Percentiles rank a stretch among this genome's conserved stretches.
Evolutionary conservation across 2,329 filamentous ascomycete genomes (phyloP).

Genomic region (Fusarium heterosporum): DNA sequence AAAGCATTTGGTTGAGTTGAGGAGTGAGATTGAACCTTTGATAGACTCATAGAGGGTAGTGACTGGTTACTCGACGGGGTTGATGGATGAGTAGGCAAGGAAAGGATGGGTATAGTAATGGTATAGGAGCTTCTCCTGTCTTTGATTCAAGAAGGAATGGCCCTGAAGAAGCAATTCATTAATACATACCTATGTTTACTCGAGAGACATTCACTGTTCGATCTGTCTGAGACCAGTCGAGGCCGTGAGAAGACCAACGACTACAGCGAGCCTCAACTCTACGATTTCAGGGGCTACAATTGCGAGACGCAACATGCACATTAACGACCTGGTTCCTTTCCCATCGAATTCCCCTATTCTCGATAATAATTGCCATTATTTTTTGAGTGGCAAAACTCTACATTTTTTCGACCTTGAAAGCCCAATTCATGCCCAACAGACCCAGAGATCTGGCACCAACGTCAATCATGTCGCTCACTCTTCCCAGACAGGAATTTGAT

Average conservation of each 20-base stretch:
- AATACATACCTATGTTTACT: constrained; percentile 28
- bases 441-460: constrained; percentile 32
- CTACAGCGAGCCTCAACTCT: not conserved
- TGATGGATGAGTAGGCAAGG: not conserved
- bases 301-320: constrained; percentile 5
- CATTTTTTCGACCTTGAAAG: not conserved
- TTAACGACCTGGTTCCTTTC: not conserved
- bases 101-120: not conserved
- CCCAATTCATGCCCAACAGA: constrained; percentile 36
- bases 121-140: constrained; percentile 19
- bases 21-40: constrained; percentile 51
- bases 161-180: constrained; percentile 27
- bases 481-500: constrained; percentile 37
- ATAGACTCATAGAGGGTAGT: constrained; percentile 43
- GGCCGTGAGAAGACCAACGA: not conserved
- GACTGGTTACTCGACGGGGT: not conserved
- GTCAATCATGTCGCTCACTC: constrained; percentile 20
- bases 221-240: not conserved
- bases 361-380: not conserved
- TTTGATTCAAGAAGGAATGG: constrained; percentile 1
- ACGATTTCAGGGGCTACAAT: constrained; percentile 15
- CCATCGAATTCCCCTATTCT: not conserved
- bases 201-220: not conserved
- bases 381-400: constrained; percentile 2
- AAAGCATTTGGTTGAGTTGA: constrained; percentile 50